Percentiles rank a stretch among this genome's conserved stretches.
phyloP scores from a whole-genome alignment of 305 asterid species.

The Petunia hybrid region DNA sequence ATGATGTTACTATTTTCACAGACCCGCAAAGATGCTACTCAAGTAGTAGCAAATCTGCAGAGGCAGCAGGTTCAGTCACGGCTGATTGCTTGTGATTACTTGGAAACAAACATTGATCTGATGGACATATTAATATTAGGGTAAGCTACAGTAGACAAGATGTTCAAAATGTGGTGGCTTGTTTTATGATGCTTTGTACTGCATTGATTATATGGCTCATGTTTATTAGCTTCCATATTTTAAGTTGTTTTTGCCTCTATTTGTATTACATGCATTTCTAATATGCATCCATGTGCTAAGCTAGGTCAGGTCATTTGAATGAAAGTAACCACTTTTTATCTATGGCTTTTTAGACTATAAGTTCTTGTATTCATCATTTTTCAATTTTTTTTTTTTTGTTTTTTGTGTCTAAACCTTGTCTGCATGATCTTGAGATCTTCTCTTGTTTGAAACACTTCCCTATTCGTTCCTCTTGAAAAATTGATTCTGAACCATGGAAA shows the following conservation, averaged over 20 bases:
- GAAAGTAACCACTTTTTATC: constrained; percentile 8
- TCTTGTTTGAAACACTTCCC: neutral
- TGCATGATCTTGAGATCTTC: constrained; percentile 21
- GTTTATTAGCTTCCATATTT: constrained; percentile 3
- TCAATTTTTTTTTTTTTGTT: neutral
- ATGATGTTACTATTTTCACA: constrained; percentile 44
- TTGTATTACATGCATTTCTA: neutral
- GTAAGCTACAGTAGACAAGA: constrained; percentile 50
- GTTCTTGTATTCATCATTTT: neutral
- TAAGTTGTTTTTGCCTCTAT: neutral
- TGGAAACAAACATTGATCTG: constrained; percentile 91
- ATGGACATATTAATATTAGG: constrained; percentile 86
- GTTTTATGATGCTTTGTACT: constrained; percentile 14
- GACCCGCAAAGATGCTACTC: constrained; percentile 98
- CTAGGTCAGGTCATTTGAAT: constrained; percentile 4
- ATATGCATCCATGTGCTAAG: constrained; percentile 6
- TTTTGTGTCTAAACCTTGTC: neutral
- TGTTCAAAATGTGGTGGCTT: constrained; percentile 14
- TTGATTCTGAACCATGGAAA: neutral
- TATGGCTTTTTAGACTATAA: neutral
- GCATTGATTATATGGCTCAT: neutral
- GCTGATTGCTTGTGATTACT: constrained; percentile 94
- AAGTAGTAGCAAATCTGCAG: constrained; percentile 96
- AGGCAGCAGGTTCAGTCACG: constrained; percentile 97
- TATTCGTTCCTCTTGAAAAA: neutral